phyloP scores from a whole-genome alignment of 75 land plant genomes.

The Pseudotsuga menziesii region DNA sequence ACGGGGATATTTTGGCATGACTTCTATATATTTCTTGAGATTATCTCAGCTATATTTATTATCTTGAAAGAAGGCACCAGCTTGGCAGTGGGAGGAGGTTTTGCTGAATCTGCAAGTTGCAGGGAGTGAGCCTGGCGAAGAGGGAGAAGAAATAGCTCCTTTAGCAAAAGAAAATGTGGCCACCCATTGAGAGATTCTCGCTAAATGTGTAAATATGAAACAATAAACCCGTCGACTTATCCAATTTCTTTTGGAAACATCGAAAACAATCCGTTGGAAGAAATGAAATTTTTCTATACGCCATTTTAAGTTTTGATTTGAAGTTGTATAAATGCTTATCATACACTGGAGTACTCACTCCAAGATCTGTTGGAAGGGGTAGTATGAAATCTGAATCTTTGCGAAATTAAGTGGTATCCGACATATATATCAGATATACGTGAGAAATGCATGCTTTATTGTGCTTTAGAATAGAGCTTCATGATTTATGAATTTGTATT shows the following conservation, averaged over 20 bases:
- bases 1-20: not conserved
- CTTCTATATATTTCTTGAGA: not conserved
- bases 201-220: not conserved
- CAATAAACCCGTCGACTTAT: not conserved
- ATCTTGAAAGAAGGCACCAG: conserved; percentile 64
- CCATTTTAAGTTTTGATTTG: not conserved
- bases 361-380: too few species aligned
- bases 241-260: not conserved
- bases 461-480: too few species aligned
- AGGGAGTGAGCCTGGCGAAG: conserved; percentile 63
- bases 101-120: conserved; percentile 62
- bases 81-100: conserved; percentile 75
- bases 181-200: conserved; percentile 48
- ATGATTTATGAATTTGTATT: too few species aligned
- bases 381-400: too few species aligned
- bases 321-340: too few species aligned
- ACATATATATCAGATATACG: too few species aligned
- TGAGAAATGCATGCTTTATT: too few species aligned
- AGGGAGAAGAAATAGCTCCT: conserved; percentile 91
- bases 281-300: not conserved
- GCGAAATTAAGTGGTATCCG: too few species aligned
- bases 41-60: not conserved
- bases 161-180: conserved; percentile 81
- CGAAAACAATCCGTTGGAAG: not conserved
- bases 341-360: too few species aligned